Percentiles rank a stretch among this genome's conserved stretches.
Conservation (phyloP, 2,329 filamentous ascomycete species). For the Phoma sp. region DNA sequence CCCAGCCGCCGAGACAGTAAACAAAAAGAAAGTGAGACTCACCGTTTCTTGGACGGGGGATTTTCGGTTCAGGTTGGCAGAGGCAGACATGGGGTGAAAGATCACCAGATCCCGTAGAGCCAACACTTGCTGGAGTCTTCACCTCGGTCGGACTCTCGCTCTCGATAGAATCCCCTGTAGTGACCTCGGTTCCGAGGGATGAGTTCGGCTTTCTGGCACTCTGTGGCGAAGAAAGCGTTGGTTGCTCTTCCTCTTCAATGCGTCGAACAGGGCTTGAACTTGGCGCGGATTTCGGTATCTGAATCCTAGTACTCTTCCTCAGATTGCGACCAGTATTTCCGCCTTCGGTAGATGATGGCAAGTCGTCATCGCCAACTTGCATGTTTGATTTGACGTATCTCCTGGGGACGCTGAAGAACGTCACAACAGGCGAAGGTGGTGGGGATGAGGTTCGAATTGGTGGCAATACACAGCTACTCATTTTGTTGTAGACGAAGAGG, state of each 20-base stretch:
- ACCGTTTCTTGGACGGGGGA: conserved; percentile 74
- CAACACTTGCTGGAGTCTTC: conserved; percentile 30
- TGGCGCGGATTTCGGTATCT: conserved; percentile 33
- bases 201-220: conserved; percentile 34
- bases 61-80: conserved; percentile 73
- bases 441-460: conserved; percentile 33
- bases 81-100: conserved; percentile 64
- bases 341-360: conserved; percentile 27
- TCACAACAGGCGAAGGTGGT: conserved; percentile 35
- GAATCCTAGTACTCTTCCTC: conserved; percentile 38
- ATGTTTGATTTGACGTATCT: conserved; percentile 45
- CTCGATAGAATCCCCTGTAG: conserved; percentile 20
- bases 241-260: conserved; percentile 26
- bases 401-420: conserved; percentile 43
- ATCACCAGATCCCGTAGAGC: conserved; percentile 40
- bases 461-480: conserved; percentile 43
- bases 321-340: conserved; percentile 27
- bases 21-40: conserved; percentile 48
- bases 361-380: conserved; percentile 29
- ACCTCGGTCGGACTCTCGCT: conserved; percentile 26
- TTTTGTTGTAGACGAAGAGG: conserved; percentile 34
- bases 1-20: conserved; percentile 14
- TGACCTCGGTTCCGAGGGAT: conserved; percentile 26
- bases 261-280: conserved; percentile 17
- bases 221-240: conserved; percentile 28